phyloP scores from a whole-genome alignment of 2,329 filamentous ascomycete species.

The Fonsecaea pedrosoi region DNA sequence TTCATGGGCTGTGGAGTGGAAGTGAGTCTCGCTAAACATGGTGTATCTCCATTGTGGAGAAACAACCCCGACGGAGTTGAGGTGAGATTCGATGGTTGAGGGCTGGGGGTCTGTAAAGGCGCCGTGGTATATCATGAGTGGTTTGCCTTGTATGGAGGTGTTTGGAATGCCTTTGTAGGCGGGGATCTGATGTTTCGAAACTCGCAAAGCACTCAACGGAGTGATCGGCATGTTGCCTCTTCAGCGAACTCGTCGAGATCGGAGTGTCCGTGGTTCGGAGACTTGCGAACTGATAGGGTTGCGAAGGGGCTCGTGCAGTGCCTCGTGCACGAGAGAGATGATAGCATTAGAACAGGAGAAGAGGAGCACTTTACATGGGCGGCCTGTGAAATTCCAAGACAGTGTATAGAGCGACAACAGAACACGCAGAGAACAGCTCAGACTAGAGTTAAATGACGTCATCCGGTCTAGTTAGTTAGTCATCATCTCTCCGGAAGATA shows the following conservation, averaged over 20 bases:
- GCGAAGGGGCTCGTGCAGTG: not conserved
- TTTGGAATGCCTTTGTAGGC: conserved; percentile 66
- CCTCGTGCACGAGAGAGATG: not conserved
- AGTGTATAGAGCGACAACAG: not conserved
- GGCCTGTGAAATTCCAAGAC: not conserved
- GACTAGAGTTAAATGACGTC: not conserved
- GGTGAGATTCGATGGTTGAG: conserved; percentile 62
- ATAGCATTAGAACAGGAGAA: not conserved
- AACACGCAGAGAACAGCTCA: not conserved
- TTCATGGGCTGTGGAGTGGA: conserved; percentile 72
- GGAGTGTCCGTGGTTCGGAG: not conserved
- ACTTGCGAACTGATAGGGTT: not conserved
- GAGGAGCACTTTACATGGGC: not conserved
- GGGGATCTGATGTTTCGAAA: conserved; percentile 67
- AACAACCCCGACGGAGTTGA: conserved; percentile 62
- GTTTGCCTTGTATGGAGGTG: conserved; percentile 67
- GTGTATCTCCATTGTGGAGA: conserved; percentile 71
- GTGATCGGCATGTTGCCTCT: conserved; percentile 46
- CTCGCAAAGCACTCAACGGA: conserved; percentile 58
- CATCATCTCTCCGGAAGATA: not conserved
- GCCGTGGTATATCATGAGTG: conserved; percentile 70
- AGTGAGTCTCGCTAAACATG: conserved; percentile 71
- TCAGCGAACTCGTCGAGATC: not conserved
- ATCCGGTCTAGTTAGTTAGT: not conserved
- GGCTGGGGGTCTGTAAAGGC: conserved; percentile 59